Evolutionary conservation across 371 early-diverging fungal species (phyloP), one percentile per base, ranked within the genome.

Genomic region (Nosema granulosis): DNA sequence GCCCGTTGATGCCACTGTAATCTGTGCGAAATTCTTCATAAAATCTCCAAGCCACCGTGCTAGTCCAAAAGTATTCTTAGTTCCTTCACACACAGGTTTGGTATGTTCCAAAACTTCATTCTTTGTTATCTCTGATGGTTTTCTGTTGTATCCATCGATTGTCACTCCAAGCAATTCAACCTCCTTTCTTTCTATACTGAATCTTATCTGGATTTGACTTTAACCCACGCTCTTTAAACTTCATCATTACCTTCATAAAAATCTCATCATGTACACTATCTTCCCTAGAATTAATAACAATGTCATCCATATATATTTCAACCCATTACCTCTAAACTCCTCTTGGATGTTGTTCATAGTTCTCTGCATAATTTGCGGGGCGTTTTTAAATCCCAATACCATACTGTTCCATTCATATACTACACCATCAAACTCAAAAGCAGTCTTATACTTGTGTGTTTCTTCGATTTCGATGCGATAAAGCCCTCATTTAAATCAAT

Each of bases 401-500:
- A 80, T 77, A 4, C 58, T 20, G 3, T 4, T 57, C 3, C 22
- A 79, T 75, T 78, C 73, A 20, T 71, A 71, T 58, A 52, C 1
- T 32, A 24, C 50, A 32, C 37, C 6, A 12, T 29, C 43, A 3
- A 38, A 20, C 16, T 62, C 3, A 32, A 79, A 79, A 20, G 78
- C 80, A 29, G 80, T 79, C 70, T 79, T 79, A 3, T 70, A 1
- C 29, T 31, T 68, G 34, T 76, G 32, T 26, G 43, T 13, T 58
- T 68, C 24, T 29, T 22, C 11, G 1, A 75, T 24, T 61, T 4
- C 3, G 6, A 79, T 79, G n/a, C 56, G 73, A 62, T 32, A 67
- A 56, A 79, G 34, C 59, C 78, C 24, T 79, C 79, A 56, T 79
- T 67, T 38, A 79, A 6, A 54, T 79, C 78, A 71, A 79, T 9